phyloP scores from a whole-genome alignment of 345 rosid genomes.

The Ceriops tagal region DNA sequence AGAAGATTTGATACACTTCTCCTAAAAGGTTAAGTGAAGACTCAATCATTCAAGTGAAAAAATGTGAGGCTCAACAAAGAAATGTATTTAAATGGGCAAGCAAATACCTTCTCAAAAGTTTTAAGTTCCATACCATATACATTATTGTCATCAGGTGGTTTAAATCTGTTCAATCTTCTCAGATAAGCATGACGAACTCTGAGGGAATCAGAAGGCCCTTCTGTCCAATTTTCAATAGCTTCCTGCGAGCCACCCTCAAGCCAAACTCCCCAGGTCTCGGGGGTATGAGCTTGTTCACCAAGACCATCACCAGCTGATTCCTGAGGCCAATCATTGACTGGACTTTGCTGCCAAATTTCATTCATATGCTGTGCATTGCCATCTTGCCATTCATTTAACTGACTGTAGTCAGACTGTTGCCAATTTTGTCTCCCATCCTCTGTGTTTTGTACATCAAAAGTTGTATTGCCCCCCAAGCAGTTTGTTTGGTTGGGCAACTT shows the following conservation, averaged over 20 bases:
- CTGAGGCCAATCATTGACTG: conserved; percentile 49
- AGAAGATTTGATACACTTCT: conserved; percentile 97
- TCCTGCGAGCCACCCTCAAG: conserved; percentile 50
- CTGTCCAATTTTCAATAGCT: conserved; percentile 59
- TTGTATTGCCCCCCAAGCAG: conserved; percentile 33
- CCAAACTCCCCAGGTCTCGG: conserved; percentile 55
- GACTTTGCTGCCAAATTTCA: conserved; percentile 50
- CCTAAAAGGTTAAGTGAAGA: conserved; percentile 40
- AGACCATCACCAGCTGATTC: conserved; percentile 43
- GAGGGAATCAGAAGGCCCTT: conserved; percentile 52
- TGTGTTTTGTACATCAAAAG: conserved; percentile 32
- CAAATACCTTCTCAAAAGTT: conserved; percentile 86
- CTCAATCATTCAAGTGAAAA: neutral
- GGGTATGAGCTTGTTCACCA: conserved; percentile 40
- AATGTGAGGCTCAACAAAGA: neutral
- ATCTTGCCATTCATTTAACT: conserved; percentile 48
- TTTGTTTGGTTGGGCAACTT: conserved; percentile 44
- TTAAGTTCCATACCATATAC: conserved; percentile 95
- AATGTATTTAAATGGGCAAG: neutral
- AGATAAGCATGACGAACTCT: conserved; percentile 59
- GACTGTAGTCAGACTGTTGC: conserved; percentile 43
- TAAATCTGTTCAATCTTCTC: conserved; percentile 84
- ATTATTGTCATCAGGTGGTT: conserved; percentile 93
- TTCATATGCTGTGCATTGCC: conserved; percentile 49
- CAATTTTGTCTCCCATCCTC: conserved; percentile 48